These are phyloP conservation scores for Lipomyces yamadae DNA, from an alignment of 805 yeast genomes.

Conservation along the genomic window DNA sequence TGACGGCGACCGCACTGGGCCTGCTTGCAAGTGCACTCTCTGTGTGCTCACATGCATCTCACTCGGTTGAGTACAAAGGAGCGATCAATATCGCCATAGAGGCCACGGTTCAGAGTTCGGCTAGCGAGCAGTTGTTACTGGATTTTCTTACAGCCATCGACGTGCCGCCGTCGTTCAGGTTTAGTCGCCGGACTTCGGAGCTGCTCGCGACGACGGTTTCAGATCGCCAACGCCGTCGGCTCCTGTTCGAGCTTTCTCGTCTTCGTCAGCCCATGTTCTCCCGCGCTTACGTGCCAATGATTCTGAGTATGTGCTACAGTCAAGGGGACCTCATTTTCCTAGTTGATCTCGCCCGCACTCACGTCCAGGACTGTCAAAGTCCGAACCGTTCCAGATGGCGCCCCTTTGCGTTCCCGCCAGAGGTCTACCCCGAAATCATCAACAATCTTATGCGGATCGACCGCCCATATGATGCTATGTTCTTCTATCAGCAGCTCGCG, in stretches of 20 bases:
- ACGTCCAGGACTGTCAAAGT: neutral
- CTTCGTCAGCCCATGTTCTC: slow-evolving; percentile 15
- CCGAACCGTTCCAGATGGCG: neutral
- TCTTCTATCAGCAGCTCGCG: neutral
- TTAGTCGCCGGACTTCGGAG: neutral
- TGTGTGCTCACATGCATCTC: neutral
- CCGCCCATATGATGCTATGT: neutral
- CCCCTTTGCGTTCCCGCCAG: neutral
- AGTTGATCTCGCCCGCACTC: neutral
- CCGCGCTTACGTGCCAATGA: neutral
- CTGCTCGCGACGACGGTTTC: neutral
- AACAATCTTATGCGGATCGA: neutral
- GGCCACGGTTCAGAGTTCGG: neutral
- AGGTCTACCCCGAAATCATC: slow-evolving; percentile 9
- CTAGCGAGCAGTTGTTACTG: neutral
- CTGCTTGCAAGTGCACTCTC: slow-evolving; percentile 1
- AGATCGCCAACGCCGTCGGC: neutral
- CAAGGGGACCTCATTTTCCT: neutral
- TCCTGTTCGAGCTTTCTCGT: slow-evolving; percentile 18
- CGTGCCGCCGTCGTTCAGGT: neutral
- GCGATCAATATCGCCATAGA: neutral
- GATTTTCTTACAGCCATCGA: neutral
- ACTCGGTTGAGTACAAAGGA: neutral
- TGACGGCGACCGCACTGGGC: neutral
- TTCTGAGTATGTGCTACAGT: neutral